Base-by-base conservation (phyloP, 192 early-diverging fungal species). In the Allomyces arbusculus region DNA sequence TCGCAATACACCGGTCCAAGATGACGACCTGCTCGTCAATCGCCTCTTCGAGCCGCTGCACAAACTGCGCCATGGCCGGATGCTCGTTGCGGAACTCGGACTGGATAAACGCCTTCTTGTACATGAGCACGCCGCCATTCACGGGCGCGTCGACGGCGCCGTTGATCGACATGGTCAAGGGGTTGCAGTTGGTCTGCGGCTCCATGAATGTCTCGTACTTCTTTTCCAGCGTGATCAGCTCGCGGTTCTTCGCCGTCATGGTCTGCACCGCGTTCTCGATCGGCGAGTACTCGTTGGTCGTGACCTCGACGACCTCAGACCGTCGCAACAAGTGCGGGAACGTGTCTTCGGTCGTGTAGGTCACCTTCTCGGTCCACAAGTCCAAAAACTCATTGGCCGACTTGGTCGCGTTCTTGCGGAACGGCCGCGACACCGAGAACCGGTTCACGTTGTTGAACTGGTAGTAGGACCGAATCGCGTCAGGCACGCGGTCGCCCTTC, bases 61-160 rank as follows among this genome's bases (percentile, higher is more conserved):
- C 75, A 62, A 75, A 71, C 0, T 65, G 26, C 55, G 65, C 70
- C 45, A 73, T 78, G 40, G 81, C 76, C 24, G 76, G 71, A 65
- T 81, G 66, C 16, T 75, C 44, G 19, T 66, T 66, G 50, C 64
- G 65, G 66, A 76, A 82, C n/a, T 70, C 67, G 6, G 69, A 62
- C 19, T 68, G 69, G 24, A 89, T 72, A 69, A 90, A 90, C 0
- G 87, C 85, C 33, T 73, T 77, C 65, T 77, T 74, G 69, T 90
- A 90, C 80, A 90, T 84, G 24, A 82, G 81, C 4, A 90, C 75
- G 28, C 88, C 88, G 25, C 88, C 89, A 75, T 90, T 90, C 1
- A 90, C 85, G 10, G 87, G 88, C 10, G 89, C 88, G 77, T 90
- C 89, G 0, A 90, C 82, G 4, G 88, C 84, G 43, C 89, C 88